Conservation (phyloP, 73 alveolate species). For the Paramecium biaurelia region DNA sequence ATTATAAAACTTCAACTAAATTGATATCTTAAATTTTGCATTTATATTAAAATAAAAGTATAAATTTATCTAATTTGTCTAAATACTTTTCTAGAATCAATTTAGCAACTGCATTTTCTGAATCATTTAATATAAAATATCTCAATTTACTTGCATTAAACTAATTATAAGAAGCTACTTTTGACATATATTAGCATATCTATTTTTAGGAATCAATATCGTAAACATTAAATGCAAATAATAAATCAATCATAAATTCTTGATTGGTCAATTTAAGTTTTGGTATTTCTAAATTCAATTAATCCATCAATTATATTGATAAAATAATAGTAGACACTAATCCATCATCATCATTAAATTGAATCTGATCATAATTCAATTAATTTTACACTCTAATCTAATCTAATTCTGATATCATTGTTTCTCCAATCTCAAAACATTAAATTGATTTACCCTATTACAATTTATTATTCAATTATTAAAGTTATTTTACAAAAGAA, state of each 20-base stretch:
- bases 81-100: neutral
- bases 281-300: neutral
- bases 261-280: neutral
- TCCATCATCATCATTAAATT: neutral
- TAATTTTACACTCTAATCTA: neutral
- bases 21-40: neutral
- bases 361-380: neutral
- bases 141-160: conserved; percentile 24
- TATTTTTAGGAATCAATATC: neutral
- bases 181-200: neutral
- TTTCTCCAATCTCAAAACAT: conserved; percentile 45
- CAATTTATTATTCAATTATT: neutral
- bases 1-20: neutral
- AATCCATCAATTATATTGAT: neutral
- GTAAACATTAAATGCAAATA: neutral
- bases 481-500: neutral
- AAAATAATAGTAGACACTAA: neutral
- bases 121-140: conserved; percentile 15
- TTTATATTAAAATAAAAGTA: neutral
- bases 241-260: neutral
- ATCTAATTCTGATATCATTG: neutral
- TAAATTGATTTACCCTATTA: neutral
- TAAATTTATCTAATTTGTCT: conserved; percentile 16
- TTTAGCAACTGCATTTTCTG: neutral
- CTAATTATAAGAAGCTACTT: neutral